These are phyloP conservation scores for Acanthamoeba castellanii DNA, from an alignment of 208 protist species.

Conservation along the genomic window DNA sequence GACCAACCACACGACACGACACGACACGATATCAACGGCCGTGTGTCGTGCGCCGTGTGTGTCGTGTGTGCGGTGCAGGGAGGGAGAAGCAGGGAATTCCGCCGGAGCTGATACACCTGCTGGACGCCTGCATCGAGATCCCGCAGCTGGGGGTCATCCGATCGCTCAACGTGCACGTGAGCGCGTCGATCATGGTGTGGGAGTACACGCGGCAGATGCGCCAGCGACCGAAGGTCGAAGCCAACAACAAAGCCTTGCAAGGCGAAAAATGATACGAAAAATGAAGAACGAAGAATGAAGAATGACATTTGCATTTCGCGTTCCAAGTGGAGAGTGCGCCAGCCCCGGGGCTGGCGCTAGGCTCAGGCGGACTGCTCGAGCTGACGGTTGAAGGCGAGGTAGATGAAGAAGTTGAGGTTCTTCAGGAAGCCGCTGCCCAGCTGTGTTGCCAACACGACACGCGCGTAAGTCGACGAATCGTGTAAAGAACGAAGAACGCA, in stretches of 20 bases:
- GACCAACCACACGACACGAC: too few relatives aligned
- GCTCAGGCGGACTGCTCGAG: neutral
- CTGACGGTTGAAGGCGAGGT: constrained; percentile 70
- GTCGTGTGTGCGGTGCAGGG: neutral
- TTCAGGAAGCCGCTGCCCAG: constrained; percentile 54
- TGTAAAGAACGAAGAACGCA: too few relatives aligned
- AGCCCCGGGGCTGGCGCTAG: too few relatives aligned
- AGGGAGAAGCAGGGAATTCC: constrained; percentile 20
- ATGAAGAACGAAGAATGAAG: neutral
- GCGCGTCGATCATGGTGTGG: constrained; percentile 19
- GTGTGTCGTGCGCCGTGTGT: too few relatives aligned
- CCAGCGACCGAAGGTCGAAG: too few relatives aligned
- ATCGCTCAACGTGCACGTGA: neutral
- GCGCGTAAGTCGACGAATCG: neutral
- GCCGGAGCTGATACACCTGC: neutral
- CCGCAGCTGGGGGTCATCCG: neutral
- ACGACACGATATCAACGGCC: too few relatives aligned
- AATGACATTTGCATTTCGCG: too few relatives aligned
- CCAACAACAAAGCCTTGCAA: neutral
- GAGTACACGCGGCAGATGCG: constrained; percentile 1
- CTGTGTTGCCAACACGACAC: neutral
- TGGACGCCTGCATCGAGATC: constrained; percentile 12
- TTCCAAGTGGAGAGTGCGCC: too few relatives aligned
- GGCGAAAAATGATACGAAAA: neutral
- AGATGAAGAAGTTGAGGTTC: constrained; percentile 73